Conservation (phyloP, 2,329 filamentous ascomycete genomes). For the Phyllosticta ampelicida region DNA sequence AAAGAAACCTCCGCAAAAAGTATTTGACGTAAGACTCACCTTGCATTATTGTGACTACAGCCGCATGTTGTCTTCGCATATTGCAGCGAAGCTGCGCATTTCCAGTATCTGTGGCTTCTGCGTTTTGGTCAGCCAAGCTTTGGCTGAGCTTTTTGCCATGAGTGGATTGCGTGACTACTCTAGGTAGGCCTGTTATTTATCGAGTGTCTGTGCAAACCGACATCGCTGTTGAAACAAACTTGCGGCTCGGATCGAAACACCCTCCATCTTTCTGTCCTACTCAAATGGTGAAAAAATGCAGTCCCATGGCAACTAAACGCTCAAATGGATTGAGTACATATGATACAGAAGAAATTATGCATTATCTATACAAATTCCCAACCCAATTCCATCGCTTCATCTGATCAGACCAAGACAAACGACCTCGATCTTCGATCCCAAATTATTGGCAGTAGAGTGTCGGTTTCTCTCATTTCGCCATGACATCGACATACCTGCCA, state of each 20-base stretch:
- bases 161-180: neutral
- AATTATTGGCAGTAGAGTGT: neutral
- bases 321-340: neutral
- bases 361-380: neutral
- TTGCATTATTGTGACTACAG: too few species aligned
- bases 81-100: too few species aligned
- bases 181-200: too few species aligned
- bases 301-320: neutral
- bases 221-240: too few species aligned
- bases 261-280: too few species aligned
- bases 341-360: neutral
- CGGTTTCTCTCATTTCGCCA: slow-evolving; percentile 44
- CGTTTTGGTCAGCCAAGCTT: neutral
- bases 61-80: too few species aligned
- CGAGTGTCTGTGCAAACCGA: too few species aligned
- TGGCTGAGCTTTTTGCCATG: neutral
- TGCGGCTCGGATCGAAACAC: too few species aligned
- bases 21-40: too few species aligned
- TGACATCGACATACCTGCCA: slow-evolving; percentile 89
- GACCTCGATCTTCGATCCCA: neutral
- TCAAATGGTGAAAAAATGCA: neutral
- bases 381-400: neutral
- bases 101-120: neutral
- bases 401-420: neutral
- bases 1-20: too few species aligned